Evolutionary conservation across 1,139 yeast species (phyloP), one percentile per base, ranked within the genome.

Genomic region (Blastobotrys indianensis): DNA sequence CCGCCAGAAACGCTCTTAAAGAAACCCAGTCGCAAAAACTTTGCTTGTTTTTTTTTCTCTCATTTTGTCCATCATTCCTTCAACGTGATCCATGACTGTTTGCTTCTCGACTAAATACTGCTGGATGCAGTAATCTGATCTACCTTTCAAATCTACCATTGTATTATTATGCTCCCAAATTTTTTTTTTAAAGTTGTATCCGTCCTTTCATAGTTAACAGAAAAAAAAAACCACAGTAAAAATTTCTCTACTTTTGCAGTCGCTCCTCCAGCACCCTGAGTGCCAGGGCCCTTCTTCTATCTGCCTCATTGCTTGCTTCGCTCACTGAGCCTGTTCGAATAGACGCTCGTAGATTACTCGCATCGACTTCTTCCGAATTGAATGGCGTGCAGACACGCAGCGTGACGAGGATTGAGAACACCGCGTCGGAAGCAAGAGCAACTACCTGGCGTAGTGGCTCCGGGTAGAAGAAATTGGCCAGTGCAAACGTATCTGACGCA

Each of bases 401-500:
- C 30, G 76, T 71, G 9, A 77, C 80, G 20, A 70, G 55, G 1
- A 76, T 46, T 44, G 77, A 75, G 62, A 81, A 85, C 12, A 75
- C 55, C 4, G 68, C 67, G 47, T 79, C 71, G 50, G 84, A 79
- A 0, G 81, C 59, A 1, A 78, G 77, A 3, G 72, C 67, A 42
- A 87, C 64, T 36, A 75, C 59, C n/a, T 51, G 51, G 1, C 81
- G 79, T 49, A 79, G 74, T 2, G 72, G 40, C 35, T 69, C 75
- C 1, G 95, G 95, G 75, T 85, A 86, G 49, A 68, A 68, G 63
- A 90, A 86, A 56, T 85, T 85, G 36, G 82, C 80, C 54, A 88
- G 70, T 47, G 85, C 80, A 70, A 90, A 90, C 0, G 94, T 84
- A 57, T 88, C 96, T 0, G 94, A 82, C 0, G 96, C 95, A 63